Evolutionary conservation across 2,329 filamentous ascomycete species (phyloP).

Genomic region (Diaporthe sp.): DNA sequence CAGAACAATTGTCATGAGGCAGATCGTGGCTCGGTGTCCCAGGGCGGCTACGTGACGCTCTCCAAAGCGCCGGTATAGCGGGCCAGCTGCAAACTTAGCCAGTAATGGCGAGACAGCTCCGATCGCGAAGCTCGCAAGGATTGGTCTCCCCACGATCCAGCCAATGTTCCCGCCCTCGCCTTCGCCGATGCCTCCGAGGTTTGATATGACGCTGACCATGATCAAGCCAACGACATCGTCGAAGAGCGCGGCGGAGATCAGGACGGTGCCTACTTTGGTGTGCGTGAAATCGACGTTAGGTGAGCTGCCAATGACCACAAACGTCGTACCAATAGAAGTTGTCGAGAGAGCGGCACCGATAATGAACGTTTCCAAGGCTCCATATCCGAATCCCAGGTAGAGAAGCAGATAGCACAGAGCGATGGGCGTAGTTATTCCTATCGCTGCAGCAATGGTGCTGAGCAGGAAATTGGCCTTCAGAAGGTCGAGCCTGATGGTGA

Average conservation of each 20-base stretch:
- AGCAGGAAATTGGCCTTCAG: conserved; percentile 60
- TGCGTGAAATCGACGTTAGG: conserved; percentile 56
- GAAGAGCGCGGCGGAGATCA: conserved; percentile 61
- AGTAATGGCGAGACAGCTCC: conserved; percentile 52
- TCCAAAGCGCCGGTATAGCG: conserved; percentile 51
- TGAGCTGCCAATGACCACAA: conserved; percentile 50
- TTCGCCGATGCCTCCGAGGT: conserved; percentile 44
- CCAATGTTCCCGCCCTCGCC: conserved; percentile 48
- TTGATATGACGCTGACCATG: conserved; percentile 52
- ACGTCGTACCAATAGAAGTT: conserved; percentile 42
- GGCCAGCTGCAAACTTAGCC: conserved; percentile 56
- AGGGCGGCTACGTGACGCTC: conserved; percentile 52
- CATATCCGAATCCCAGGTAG: conserved; percentile 58
- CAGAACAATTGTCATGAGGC: conserved; percentile 53
- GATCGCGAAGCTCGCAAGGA: conserved; percentile 54
- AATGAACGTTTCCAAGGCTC: conserved; percentile 42
- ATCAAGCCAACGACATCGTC: conserved; percentile 62
- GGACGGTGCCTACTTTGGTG: conserved; percentile 58
- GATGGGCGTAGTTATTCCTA: conserved; percentile 62
- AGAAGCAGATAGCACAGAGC: conserved; percentile 59
- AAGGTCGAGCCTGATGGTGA: conserved; percentile 61
- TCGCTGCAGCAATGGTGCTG: conserved; percentile 56
- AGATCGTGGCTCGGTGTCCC: conserved; percentile 47
- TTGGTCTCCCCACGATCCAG: conserved; percentile 55
- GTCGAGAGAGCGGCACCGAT: conserved; percentile 37